Evolutionary conservation across 139 green algal species (phyloP).

Genomic region (Picocystis salinarum): DNA sequence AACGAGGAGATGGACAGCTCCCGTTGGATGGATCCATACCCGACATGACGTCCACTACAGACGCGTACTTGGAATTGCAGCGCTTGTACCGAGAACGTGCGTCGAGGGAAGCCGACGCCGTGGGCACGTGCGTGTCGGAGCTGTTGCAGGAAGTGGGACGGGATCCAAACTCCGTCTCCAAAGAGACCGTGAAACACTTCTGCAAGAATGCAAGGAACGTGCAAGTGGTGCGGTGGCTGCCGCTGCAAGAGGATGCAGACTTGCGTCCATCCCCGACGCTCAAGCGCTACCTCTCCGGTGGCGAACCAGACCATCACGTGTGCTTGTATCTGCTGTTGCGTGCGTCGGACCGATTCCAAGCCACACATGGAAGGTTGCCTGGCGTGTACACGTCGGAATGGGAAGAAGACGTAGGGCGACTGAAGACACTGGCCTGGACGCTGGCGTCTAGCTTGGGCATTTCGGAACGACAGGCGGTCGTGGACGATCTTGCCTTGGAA

Average conservation of each 20-base stretch:
- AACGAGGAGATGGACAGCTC: slow-evolving; percentile 25
- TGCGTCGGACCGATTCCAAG: slow-evolving; percentile 46
- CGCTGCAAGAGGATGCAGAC: not conserved
- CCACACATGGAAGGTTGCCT: slow-evolving; percentile 19
- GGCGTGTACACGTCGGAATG: slow-evolving; percentile 17
- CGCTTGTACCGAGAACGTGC: slow-evolving; percentile 60
- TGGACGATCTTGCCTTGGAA: slow-evolving; percentile 51
- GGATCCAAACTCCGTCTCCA: slow-evolving; percentile 19
- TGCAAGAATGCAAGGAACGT: slow-evolving; percentile 69
- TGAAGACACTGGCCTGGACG: slow-evolving; percentile 28
- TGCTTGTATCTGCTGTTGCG: slow-evolving; percentile 61
- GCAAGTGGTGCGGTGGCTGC: slow-evolving; percentile 20
- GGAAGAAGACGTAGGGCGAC: slow-evolving; percentile 49
- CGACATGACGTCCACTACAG: slow-evolving; percentile 87
- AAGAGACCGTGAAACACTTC: slow-evolving; percentile 30
- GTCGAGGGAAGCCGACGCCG: slow-evolving; percentile 37
- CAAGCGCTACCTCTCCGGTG: slow-evolving; percentile 34
- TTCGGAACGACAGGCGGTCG: not conserved
- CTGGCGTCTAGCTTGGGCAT: slow-evolving; percentile 22
- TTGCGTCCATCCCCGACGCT: not conserved
- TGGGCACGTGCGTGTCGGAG: slow-evolving; percentile 25
- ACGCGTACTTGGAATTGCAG: slow-evolving; percentile 38
- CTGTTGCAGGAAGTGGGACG: slow-evolving; percentile 34
- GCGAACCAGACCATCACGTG: slow-evolving; percentile 32
- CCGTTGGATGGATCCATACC: slow-evolving; percentile 69